Base-by-base conservation (phyloP, 352 stramenopile genomes). In the Salisapilia sapeloensis region DNA sequence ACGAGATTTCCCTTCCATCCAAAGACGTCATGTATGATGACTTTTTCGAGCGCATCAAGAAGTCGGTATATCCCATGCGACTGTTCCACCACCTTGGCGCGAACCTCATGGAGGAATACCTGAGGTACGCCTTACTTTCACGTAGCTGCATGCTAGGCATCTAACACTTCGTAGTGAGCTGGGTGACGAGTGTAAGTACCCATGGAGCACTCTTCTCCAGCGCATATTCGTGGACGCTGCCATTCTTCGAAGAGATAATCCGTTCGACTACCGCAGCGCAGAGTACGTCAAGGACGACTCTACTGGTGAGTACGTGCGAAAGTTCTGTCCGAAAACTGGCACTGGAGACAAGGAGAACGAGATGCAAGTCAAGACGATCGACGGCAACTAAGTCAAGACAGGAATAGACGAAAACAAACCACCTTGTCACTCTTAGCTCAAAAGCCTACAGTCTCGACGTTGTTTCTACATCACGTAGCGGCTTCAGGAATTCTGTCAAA, bases 81-180 rank as follows among this genome's bases (percentile, higher is more conserved):
- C 79, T 82, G 44, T 40, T 87, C n/a, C 71, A 87, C 32, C 53
- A 75, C 36, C 50, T 87, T 12, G 71, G 67, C 27, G 24, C 31
- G 24, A 48, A 57, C 23, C 49, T 34, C 7, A 44, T 48, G 40
- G 12, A 19, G 50, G 19, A 24, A 6, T 48, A 46, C 28, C 38
- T 61, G 19, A 37, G 38, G 35, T 50, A 13, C 4, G 24, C 38
- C 11, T 6, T 39, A 14, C 12, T 31, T 6, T 14, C 19, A 14
- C 19, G 16, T n/a, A n/a, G n/a, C n/a, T n/a, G n/a, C n/a, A n/a
- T n/a, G n/a, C n/a, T n/a, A n/a, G n/a, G n/a, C n/a, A n/a, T n/a
- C n/a, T n/a, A n/a, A n/a, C n/a, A n/a, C n/a, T n/a, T n/a, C n/a
- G n/a, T 36, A 25, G 4, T 36, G 19, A 18, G 15, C 32, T 18